phyloP scores from a whole-genome alignment of 2,329 filamentous ascomycete genomes.

The Ploettnerulaceae sp. region DNA sequence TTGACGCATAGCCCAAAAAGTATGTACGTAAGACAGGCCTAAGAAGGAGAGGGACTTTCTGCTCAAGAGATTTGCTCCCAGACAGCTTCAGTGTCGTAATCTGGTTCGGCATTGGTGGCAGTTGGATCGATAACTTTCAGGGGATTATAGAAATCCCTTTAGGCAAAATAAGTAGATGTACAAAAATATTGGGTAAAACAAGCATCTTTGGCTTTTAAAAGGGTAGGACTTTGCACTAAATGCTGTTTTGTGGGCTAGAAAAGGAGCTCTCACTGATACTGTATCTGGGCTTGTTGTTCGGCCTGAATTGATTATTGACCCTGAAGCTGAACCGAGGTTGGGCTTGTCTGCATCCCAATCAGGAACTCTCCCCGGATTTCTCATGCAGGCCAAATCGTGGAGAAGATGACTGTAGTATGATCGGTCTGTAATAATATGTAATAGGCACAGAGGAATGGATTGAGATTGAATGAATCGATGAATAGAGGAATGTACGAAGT shows the following conservation, averaged over 20 bases:
- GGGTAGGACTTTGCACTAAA: too few species aligned
- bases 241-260: too few species aligned
- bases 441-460: too few species aligned
- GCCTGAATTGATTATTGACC: neutral
- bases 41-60: constrained; percentile 44
- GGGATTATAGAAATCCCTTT: neutral
- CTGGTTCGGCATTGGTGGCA: constrained; percentile 11
- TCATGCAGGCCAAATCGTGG: constrained; percentile 17
- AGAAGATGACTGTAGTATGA: constrained; percentile 18
- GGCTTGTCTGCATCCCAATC: constrained; percentile 3
- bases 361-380: constrained; percentile 21
- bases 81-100: constrained; percentile 1
- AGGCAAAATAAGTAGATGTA: neutral
- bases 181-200: too few species aligned
- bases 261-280: too few species aligned
- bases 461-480: too few species aligned
- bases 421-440: too few species aligned
- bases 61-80: constrained; percentile 28
- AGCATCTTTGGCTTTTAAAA: too few species aligned
- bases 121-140: neutral
- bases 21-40: constrained; percentile 56
- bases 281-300: constrained; percentile 2
- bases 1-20: constrained; percentile 55
- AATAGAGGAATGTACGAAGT: too few species aligned
- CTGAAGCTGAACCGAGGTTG: constrained; percentile 5